Conservation (phyloP, 768 basidiomycete genomes). For the Tulasnella sp. region DNA sequence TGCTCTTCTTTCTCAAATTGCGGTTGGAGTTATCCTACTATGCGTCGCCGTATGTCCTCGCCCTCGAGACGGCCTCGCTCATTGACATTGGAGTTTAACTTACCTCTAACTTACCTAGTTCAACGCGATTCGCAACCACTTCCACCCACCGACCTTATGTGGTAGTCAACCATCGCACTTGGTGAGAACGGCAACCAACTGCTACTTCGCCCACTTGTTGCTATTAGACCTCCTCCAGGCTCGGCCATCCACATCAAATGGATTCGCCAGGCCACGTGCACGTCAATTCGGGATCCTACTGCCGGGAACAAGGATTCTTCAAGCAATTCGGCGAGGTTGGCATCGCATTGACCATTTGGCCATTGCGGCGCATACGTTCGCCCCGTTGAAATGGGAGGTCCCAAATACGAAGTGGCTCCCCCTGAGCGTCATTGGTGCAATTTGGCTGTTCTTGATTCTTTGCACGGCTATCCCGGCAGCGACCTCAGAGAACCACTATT, state of each 20-base stretch:
- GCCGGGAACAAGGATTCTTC: constrained; percentile 43
- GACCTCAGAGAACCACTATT: not conserved
- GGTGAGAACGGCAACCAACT: constrained; percentile 34
- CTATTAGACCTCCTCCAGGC: constrained; percentile 38
- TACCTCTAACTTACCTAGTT: not conserved
- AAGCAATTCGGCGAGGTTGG: constrained; percentile 46
- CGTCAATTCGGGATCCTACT: constrained; percentile 38
- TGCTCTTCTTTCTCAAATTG: not conserved
- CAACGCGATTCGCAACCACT: not conserved
- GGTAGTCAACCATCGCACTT: not conserved
- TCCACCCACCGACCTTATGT: not conserved
- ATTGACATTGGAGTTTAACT: no score
- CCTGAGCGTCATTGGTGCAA: constrained; percentile 38
- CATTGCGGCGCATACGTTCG: constrained; percentile 46
- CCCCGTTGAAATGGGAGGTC: constrained; percentile 39
- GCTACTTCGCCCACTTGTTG: constrained; percentile 37
- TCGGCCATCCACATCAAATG: constrained; percentile 43
- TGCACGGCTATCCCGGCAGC: not conserved
- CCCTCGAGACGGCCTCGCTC: no score
- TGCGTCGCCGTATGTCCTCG: not conserved
- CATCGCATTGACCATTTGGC: constrained; percentile 41
- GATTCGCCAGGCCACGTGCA: constrained; percentile 35
- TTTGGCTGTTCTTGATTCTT: constrained; percentile 46
- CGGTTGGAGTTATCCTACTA: not conserved
- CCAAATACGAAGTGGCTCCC: constrained; percentile 39